Evolutionary conservation across 768 basidiomycete genomes (phyloP).

Genomic region (Trametes maxima): DNA sequence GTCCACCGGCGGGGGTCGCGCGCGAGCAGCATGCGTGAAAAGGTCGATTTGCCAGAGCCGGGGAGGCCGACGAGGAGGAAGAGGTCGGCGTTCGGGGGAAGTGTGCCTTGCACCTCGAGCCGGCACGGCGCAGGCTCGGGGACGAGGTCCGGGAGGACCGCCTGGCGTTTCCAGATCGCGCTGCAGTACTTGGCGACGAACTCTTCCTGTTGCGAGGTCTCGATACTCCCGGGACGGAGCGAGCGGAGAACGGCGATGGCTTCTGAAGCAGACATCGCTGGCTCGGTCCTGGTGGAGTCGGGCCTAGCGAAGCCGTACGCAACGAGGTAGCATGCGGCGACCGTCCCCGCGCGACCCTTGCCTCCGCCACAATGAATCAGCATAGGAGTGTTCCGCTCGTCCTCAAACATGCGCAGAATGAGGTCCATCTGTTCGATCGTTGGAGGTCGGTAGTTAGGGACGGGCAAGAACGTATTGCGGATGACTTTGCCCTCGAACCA

Average conservation of each 20-base stretch:
- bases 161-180: conserved; percentile 59
- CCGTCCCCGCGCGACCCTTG: conserved; percentile 63
- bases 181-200: conserved; percentile 62
- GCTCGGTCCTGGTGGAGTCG: conserved; percentile 44
- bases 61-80: conserved; percentile 62
- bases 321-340: conserved; percentile 60
- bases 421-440: conserved; percentile 64
- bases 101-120: conserved; percentile 45
- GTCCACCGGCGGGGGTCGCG: conserved; percentile 48
- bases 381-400: conserved; percentile 48
- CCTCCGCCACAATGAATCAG: conserved; percentile 66
- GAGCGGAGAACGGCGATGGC: conserved; percentile 51
- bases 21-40: conserved; percentile 48
- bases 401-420: conserved; percentile 48
- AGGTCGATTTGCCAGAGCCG: conserved; percentile 63
- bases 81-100: conserved; percentile 43
- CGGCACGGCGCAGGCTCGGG: conserved; percentile 53
- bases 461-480: conserved; percentile 56
- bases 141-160: conserved; percentile 50
- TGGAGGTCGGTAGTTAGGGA: conserved; percentile 55
- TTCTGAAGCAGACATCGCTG: conserved; percentile 49
- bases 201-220: conserved; percentile 56
- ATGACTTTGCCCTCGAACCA: conserved; percentile 51
- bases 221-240: conserved; percentile 58
- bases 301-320: conserved; percentile 56